Conservation (phyloP, 2,329 filamentous ascomycete genomes). For the Elsinoe fawcettii region DNA sequence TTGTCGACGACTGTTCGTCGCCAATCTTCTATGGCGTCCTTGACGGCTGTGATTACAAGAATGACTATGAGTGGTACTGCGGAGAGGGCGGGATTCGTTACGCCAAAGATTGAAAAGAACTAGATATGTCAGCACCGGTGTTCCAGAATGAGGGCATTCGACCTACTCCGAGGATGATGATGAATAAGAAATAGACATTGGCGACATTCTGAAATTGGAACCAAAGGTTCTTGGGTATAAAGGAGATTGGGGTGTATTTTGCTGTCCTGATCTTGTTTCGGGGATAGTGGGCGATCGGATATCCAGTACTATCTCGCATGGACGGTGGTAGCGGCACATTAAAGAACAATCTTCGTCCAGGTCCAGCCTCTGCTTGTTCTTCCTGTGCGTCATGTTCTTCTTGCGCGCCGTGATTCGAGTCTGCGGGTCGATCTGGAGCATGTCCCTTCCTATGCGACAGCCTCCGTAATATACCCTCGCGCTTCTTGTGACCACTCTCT, state of each 20-base stretch:
- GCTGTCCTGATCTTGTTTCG: conserved; percentile 97
- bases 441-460: conserved; percentile 25
- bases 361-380: conserved; percentile 33
- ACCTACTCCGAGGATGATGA: conserved; percentile 88
- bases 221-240: conserved; percentile 93
- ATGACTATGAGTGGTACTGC: conserved; percentile 91
- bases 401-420: conserved; percentile 27
- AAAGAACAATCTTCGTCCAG: conserved; percentile 65
- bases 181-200: conserved; percentile 96
- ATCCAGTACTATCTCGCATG: conserved; percentile 72
- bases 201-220: conserved; percentile 98
- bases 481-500: conserved; percentile 68
- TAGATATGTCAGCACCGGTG: conserved; percentile 35
- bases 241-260: conserved; percentile 93
- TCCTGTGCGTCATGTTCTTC: conserved; percentile 25
- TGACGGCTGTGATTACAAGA: conserved; percentile 76
- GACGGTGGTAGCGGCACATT: conserved; percentile 71
- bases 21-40: conserved; percentile 94
- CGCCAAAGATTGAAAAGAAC: conserved; percentile 96
- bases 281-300: conserved; percentile 60
- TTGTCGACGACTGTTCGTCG: conserved; percentile 84
- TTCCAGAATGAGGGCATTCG: background rate
- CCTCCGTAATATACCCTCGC: conserved; percentile 72
- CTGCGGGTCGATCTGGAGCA: conserved; percentile 34
- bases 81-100: conserved; percentile 79